phyloP scores from a whole-genome alignment of 441 rosid genomes.

The Gossypium schwendimanii region DNA sequence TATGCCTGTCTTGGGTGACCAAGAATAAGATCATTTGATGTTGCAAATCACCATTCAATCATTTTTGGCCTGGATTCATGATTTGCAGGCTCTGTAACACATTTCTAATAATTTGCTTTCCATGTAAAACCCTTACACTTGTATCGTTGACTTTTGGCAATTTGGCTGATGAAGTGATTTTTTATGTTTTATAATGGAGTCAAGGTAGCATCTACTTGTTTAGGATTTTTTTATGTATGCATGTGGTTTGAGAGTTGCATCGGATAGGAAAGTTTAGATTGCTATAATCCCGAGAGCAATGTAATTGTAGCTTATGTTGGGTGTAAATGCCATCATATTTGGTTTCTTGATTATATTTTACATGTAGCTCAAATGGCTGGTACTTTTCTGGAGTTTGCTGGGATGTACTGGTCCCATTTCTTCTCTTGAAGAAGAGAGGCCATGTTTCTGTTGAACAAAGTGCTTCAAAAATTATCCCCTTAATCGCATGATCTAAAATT shows the following conservation, averaged over 20 bases:
- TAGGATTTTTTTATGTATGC: not conserved
- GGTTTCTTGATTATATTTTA: not conserved
- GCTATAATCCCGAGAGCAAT: not conserved
- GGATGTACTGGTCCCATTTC: not conserved
- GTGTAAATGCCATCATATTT: not conserved
- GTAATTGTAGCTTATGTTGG: not conserved
- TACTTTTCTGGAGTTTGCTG: not conserved
- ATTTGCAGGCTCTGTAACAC: slow-evolving; percentile 16
- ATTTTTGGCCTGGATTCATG: slow-evolving; percentile 24
- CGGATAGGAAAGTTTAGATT: not conserved
- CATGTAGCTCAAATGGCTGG: slow-evolving; percentile 5
- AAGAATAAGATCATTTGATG: slow-evolving; percentile 23
- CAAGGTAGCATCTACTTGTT: slow-evolving; percentile 15
- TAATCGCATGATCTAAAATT: slow-evolving; percentile 1
- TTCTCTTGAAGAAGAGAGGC: slow-evolving; percentile 2
- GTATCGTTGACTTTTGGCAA: slow-evolving; percentile 16
- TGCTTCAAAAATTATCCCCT: not conserved
- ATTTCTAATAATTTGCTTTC: slow-evolving; percentile 16
- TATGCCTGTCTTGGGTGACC: slow-evolving; percentile 23
- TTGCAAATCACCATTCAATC: slow-evolving; percentile 29
- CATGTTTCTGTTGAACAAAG: not conserved
- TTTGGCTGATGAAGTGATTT: slow-evolving; percentile 11
- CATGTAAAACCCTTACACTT: slow-evolving; percentile 16
- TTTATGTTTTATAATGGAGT: slow-evolving; percentile 17
- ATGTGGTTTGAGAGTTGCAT: slow-evolving; percentile 3